Base-by-base conservation (phyloP, 768 basidiomycete genomes). In the Kwoniella europaea region DNA sequence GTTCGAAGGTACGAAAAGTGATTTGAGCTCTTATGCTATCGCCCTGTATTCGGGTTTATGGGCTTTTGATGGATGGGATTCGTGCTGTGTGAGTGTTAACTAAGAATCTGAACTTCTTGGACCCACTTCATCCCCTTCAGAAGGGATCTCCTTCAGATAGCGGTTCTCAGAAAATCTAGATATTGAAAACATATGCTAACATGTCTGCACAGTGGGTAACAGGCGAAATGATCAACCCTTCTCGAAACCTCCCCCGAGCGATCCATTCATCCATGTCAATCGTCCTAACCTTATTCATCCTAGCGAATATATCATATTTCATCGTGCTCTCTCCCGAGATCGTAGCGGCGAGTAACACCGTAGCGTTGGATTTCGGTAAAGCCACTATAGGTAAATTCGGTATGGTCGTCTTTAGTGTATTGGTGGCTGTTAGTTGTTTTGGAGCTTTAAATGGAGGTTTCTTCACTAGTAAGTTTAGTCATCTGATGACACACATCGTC, bases 11-110 rank as follows among this genome's bases (percentile, higher is more conserved):
- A 91, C 92, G 18, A 91, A 90, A 67, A 87, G 84, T 18, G 92
- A 92, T 71, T 91, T 93, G 0, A 91, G 92, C 1, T 86, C 89
- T 2, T 98, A 93, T 84, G 92, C 95, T 6, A 86, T 98, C n/a
- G 96, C 95, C 0, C 86, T 98, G 6, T 99, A 97, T 83, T 96
- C 94, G 12, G 93, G 94, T 2, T 85, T 98, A 4, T 98, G 85
- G 93, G 94, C 94, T 1, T 94, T 93, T 74, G 94, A 94, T 82
- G 96, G 96, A 0, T 99, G 94, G 94, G 95, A 95, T 69, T 79
- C 80, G 57, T 80, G 79, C 35, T 94, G 93, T 80, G 79, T 81
- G 57, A 74, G 75, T 69, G 29, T 54, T 24, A 22, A 18, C 43
- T 27, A 9, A 16, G 52, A 46, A 59, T 46, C 54, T n/a, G 7